phyloP scores from a whole-genome alignment of 169 alveolate species.

The Theileria equi region DNA sequence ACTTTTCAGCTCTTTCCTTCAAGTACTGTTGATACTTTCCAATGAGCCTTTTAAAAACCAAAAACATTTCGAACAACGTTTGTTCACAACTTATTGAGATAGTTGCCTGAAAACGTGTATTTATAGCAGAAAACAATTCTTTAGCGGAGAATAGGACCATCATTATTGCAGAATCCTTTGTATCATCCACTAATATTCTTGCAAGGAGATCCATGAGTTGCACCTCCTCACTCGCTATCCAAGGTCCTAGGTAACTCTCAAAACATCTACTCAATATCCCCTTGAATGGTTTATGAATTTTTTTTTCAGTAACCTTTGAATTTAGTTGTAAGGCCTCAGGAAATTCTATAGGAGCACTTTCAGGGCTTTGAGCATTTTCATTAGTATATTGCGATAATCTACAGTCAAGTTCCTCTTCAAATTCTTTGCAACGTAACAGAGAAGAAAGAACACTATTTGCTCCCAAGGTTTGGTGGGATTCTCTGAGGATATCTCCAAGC shows the following conservation, averaged over 20 bases:
- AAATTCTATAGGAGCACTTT: slow-evolving; percentile 21
- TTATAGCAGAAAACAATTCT: slow-evolving; percentile 54
- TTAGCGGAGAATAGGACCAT: slow-evolving; percentile 46
- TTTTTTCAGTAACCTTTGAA: not conserved
- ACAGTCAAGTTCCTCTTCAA: slow-evolving; percentile 53
- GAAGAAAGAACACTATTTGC: slow-evolving; percentile 39
- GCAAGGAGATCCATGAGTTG: slow-evolving; percentile 38
- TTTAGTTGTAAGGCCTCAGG: slow-evolving; percentile 36
- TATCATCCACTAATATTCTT: slow-evolving; percentile 15
- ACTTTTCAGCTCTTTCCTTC: not conserved
- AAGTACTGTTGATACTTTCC: slow-evolving; percentile 40
- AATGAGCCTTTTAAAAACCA: slow-evolving; percentile 39
- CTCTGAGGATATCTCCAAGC: slow-evolving; percentile 21
- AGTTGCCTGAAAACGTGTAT: slow-evolving; percentile 43
- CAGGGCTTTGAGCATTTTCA: not conserved
- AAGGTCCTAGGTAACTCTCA: slow-evolving; percentile 53
- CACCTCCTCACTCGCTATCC: slow-evolving; percentile 53
- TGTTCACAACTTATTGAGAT: slow-evolving; percentile 59
- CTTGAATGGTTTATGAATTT: not conserved
- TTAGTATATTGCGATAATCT: slow-evolving; percentile 8
- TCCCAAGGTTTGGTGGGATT: slow-evolving; percentile 6
- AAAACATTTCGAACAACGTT: slow-evolving; percentile 51
- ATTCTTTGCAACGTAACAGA: slow-evolving; percentile 52
- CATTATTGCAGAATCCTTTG: slow-evolving; percentile 48
- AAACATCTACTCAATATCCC: slow-evolving; percentile 56